Evolutionary conservation across 2,329 filamentous ascomycete genomes (phyloP).

Genomic region (Cercospora zeae-maydis): DNA sequence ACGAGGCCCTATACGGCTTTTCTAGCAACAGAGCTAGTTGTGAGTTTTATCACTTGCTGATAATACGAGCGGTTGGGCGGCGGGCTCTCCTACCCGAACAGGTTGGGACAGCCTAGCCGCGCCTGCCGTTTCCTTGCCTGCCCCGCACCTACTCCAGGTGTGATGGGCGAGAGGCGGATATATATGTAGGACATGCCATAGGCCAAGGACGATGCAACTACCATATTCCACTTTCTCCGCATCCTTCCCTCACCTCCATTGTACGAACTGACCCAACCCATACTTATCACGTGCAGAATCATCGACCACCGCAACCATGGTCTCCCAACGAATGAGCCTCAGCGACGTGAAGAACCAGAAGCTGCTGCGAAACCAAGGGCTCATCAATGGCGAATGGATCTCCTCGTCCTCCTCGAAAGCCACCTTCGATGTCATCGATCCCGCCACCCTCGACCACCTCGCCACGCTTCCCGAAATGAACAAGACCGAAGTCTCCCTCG

Average conservation of each 20-base stretch:
- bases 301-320: slow-evolving; percentile 2
- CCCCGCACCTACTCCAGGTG: neutral
- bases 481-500: slow-evolving; percentile 20
- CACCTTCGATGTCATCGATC: slow-evolving; percentile 30
- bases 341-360: slow-evolving; percentile 22
- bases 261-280: neutral
- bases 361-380: slow-evolving; percentile 21
- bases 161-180: neutral
- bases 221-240: neutral
- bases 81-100: slow-evolving; percentile 1
- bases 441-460: slow-evolving; percentile 23
- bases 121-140: neutral
- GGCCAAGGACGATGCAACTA: neutral
- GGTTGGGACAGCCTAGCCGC: neutral
- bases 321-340: slow-evolving; percentile 16
- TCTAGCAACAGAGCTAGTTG: neutral
- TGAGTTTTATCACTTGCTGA: neutral
- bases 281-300: neutral
- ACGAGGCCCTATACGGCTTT: neutral
- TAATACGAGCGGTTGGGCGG: neutral
- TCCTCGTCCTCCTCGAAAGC: slow-evolving; percentile 44
- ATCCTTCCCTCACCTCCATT: neutral
- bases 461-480: slow-evolving; percentile 29
- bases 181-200: neutral
- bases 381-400: slow-evolving; percentile 31